Percentiles rank a stretch among this genome's conserved stretches.
Conservation (phyloP, 805 yeast genomes). For the Candida adriatica region DNA sequence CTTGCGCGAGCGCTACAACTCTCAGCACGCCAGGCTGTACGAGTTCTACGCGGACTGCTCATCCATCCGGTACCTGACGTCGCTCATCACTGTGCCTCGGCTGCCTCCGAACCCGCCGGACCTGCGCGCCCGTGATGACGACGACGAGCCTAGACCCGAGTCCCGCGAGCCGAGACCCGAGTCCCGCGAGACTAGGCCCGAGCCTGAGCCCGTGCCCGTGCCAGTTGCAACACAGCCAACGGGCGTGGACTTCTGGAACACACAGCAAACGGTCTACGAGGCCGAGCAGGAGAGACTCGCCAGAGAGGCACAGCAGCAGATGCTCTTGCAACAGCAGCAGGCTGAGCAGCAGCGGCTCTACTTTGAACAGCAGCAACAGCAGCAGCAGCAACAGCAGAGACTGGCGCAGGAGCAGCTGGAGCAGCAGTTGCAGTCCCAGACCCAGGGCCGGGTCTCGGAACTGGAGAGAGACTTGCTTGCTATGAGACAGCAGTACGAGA, state of each 20-base stretch:
- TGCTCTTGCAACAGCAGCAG: slow-evolving; percentile 58
- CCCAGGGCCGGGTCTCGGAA: slow-evolving; percentile 73
- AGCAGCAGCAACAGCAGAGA: slow-evolving; percentile 61
- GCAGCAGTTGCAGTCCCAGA: slow-evolving; percentile 64
- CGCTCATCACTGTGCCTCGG: slow-evolving; percentile 72
- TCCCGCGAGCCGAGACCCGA: slow-evolving; percentile 13
- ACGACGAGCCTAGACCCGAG: slow-evolving; percentile 14
- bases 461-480: slow-evolving; percentile 74
- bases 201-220: slow-evolving; percentile 37
- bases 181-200: slow-evolving; percentile 17
- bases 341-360: slow-evolving; percentile 64
- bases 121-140: slow-evolving; percentile 22
- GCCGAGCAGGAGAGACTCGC: slow-evolving; percentile 55
- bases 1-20: slow-evolving; percentile 59
- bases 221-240: slow-evolving; percentile 49
- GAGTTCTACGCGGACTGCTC: slow-evolving; percentile 90
- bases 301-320: slow-evolving; percentile 57
- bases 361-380: slow-evolving; percentile 66
- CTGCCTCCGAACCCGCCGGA: slow-evolving; percentile 32
- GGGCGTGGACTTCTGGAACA: slow-evolving; percentile 38
- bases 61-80: slow-evolving; percentile 70
- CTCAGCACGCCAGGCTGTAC: slow-evolving; percentile 52
- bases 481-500: slow-evolving; percentile 75
- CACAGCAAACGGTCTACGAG: slow-evolving; percentile 47
- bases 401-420: slow-evolving; percentile 65